Conservation (phyloP, 2,329 filamentous ascomycete genomes). For the Plectosphaerella plurivora region DNA sequence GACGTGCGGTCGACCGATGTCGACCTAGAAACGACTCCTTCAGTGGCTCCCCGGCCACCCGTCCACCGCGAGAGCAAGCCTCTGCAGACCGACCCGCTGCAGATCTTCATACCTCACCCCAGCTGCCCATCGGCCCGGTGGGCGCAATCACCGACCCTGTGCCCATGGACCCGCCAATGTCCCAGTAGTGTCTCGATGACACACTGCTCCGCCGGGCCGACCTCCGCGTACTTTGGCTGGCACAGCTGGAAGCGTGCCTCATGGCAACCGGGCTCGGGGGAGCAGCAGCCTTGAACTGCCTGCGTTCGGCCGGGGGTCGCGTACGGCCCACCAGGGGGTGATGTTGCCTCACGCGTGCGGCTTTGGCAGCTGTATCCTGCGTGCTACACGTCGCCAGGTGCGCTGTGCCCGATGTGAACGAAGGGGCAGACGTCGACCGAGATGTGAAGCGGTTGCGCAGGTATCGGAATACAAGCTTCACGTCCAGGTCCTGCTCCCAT, state of each 20-base stretch:
- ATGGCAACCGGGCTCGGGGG: slow-evolving; percentile 43
- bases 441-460: slow-evolving; percentile 70
- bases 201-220: slow-evolving; percentile 63
- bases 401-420: slow-evolving; percentile 36
- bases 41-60: background rate
- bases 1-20: background rate
- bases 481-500: slow-evolving; percentile 90
- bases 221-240: slow-evolving; percentile 79
- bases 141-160: slow-evolving; percentile 68
- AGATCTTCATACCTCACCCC: slow-evolving; percentile 63
- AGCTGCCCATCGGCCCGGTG: slow-evolving; percentile 66
- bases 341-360: slow-evolving; percentile 80
- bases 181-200: slow-evolving; percentile 86
- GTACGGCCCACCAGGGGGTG: slow-evolving; percentile 75
- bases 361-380: slow-evolving; percentile 69
- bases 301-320: slow-evolving; percentile 44
- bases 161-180: slow-evolving; percentile 75
- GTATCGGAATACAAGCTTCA: slow-evolving; percentile 88
- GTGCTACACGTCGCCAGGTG: slow-evolving; percentile 45
- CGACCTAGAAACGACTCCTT: background rate
- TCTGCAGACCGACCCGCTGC: background rate
- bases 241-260: slow-evolving; percentile 64
- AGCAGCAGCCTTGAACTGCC: slow-evolving; percentile 50
- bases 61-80: background rate
- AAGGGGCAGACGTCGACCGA: slow-evolving; percentile 34